Conservation (phyloP, 768 basidiomycete genomes). For the Amanita rubescens region DNA sequence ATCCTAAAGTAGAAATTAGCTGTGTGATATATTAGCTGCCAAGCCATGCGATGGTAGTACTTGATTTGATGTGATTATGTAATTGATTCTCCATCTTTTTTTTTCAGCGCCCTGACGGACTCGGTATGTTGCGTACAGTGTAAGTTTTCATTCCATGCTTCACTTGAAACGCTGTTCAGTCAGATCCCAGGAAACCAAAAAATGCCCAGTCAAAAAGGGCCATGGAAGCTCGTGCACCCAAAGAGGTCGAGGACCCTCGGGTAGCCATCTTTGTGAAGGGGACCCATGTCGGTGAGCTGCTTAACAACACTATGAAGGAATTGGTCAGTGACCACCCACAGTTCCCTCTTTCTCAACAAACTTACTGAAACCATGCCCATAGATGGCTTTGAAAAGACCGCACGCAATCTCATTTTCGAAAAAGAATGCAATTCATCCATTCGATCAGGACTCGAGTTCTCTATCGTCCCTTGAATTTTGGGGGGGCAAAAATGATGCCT, state of each 20-base stretch:
- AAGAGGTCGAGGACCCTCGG: conserved; percentile 83
- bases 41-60: too few species aligned
- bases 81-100: too few species aligned
- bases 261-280: conserved; percentile 89
- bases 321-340: conserved; percentile 47
- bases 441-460: conserved; percentile 59
- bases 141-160: conserved; percentile 5
- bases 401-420: conserved; percentile 88
- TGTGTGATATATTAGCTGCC: too few species aligned
- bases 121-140: conserved; percentile 19
- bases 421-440: conserved; percentile 87
- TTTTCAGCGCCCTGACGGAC: neutral
- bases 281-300: conserved; percentile 74
- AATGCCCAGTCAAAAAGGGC: conserved; percentile 94
- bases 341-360: neutral
- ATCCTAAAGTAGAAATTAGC: neutral
- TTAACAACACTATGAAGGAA: conserved; percentile 82
- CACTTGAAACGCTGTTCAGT: neutral
- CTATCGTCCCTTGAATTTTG: conserved; percentile 81
- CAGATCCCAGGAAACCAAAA: conserved; percentile 63
- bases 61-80: too few species aligned
- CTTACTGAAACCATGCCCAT: neutral
- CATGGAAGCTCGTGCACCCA: conserved; percentile 78
- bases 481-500: conserved; percentile 90
- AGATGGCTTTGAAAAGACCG: conserved; percentile 95